phyloP scores from a whole-genome alignment of 805 yeast species.

The Candida michaelii region DNA sequence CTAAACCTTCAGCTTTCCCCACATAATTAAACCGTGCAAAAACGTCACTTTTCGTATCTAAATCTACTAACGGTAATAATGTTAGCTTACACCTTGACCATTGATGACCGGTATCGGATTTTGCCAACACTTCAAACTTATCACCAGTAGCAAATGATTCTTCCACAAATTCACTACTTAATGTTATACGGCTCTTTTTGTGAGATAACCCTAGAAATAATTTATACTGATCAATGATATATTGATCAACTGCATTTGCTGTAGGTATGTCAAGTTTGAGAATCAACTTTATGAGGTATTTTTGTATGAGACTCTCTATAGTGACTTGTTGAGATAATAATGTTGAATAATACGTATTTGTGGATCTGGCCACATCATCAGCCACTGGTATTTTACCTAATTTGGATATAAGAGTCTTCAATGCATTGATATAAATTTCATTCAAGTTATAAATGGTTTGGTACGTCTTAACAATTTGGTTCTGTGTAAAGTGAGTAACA shows the following conservation, averaged over 20 bases:
- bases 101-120: slow-evolving; percentile 31
- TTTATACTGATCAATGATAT: slow-evolving; percentile 14
- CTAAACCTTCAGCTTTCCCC: slow-evolving; percentile 14
- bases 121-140: slow-evolving; percentile 17
- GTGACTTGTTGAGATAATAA: slow-evolving; percentile 15
- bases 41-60: slow-evolving; percentile 35
- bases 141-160: slow-evolving; percentile 30
- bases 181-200: slow-evolving; percentile 21
- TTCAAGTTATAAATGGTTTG: slow-evolving; percentile 26
- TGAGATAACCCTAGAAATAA: slow-evolving; percentile 10
- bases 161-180: slow-evolving; percentile 30
- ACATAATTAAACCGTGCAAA: slow-evolving; percentile 30
- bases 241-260: slow-evolving; percentile 16
- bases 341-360: not conserved
- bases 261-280: slow-evolving; percentile 11
- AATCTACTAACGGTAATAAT: slow-evolving; percentile 34
- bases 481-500: slow-evolving; percentile 20
- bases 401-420: slow-evolving; percentile 6
- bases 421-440: slow-evolving; percentile 17
- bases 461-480: slow-evolving; percentile 16
- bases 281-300: slow-evolving; percentile 21
- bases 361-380: not conserved
- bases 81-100: slow-evolving; percentile 42
- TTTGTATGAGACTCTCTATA: slow-evolving; percentile 18
- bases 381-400: slow-evolving; percentile 1